Base-by-base conservation (phyloP, 2,329 filamentous ascomycete genomes). In the Colletotrichum eleusines region DNA sequence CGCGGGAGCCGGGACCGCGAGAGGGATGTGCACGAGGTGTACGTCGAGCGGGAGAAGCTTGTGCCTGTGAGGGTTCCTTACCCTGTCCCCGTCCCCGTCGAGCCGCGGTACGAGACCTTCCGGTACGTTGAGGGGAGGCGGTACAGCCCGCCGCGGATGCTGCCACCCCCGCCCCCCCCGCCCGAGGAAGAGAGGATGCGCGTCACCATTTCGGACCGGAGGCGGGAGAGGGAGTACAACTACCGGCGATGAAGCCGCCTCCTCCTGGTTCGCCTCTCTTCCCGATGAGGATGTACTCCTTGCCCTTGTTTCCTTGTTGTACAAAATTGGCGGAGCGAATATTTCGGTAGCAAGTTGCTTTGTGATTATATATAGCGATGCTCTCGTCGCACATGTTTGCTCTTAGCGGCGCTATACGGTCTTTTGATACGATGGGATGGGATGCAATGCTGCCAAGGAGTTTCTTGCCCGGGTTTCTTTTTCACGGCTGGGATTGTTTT, bases 61-160 rank as follows among this genome's bases (percentile, higher is more conserved):
- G 79, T 87, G 20, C 85, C 83, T 44, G 76, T 83, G 9, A 80
- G 80, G 12, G 76, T 80, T 53, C 82, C 80, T 9, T 80, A 85
- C 2, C 84, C 82, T 23, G 80, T 84, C 7, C 82, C 81, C 0
- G 77, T 77, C 23, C 69, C 64, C 31, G 67, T 66, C 35, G 81
- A 80, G 74, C 80, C 80, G 44, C 75, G 77, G 71, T 84, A 83
- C 72, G 86, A 87, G 46, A 85, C 85, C 38, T 88, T 81, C 74
- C 84, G 87, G 8, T 88, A 88, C 74, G 81, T 88, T 59, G 85
- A 88, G 69, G 85, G 83, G 0, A 79, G 83, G 61, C 78, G 82
- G 28, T 78, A 77, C 61, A 80, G 81, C 42, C 77, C 77, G 1
- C 77, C 78, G n/a, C 72, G 76, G 20, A 64, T 73, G 28, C 73